Percentiles rank a stretch among this genome's conserved stretches.
phyloP scores from a whole-genome alignment of 208 protist genomes.

The Trypanosoma vivax region DNA sequence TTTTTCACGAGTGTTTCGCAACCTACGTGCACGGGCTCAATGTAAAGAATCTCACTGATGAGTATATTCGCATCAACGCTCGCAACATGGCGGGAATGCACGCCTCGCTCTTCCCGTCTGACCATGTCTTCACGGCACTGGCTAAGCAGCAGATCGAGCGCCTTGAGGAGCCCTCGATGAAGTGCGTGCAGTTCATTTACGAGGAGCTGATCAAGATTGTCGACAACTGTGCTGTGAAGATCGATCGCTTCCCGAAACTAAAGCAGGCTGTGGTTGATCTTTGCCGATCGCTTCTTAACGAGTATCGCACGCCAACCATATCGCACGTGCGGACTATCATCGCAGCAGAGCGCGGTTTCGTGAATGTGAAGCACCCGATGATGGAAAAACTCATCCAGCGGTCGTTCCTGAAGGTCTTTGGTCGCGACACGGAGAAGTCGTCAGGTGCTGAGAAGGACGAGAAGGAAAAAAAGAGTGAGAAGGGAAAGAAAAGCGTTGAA shows the following conservation, averaged over 20 bases:
- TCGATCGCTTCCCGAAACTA: constrained; percentile 89
- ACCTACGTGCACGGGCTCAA: constrained; percentile 82
- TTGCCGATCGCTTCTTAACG: constrained; percentile 74
- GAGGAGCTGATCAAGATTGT: constrained; percentile 95
- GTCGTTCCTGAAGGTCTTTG: constrained; percentile 76
- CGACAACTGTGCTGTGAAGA: constrained; percentile 59
- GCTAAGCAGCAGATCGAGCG: constrained; percentile 92
- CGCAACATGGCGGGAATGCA: constrained; percentile 95
- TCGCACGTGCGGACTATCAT: constrained; percentile 92
- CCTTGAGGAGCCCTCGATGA: constrained; percentile 92
- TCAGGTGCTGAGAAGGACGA: not conserved
- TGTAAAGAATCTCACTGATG: constrained; percentile 88
- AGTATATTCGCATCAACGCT: constrained; percentile 95
- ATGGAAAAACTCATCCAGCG: constrained; percentile 80
- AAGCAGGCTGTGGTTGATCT: constrained; percentile 81
- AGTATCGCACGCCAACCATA: constrained; percentile 76
- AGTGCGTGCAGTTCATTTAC: constrained; percentile 94
- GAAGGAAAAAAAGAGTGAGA: constrained; percentile 22
- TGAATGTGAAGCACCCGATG: constrained; percentile 93
- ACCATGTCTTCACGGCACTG: constrained; percentile 94
- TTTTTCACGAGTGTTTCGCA: constrained; percentile 94
- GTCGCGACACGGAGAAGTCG: constrained; percentile 12
- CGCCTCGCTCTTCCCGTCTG: constrained; percentile 94
- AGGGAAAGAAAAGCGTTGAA: constrained; percentile 34
- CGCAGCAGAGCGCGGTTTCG: constrained; percentile 93